Base-by-base conservation (phyloP, 208 protist genomes). In the Sergeia podlipaevii region DNA sequence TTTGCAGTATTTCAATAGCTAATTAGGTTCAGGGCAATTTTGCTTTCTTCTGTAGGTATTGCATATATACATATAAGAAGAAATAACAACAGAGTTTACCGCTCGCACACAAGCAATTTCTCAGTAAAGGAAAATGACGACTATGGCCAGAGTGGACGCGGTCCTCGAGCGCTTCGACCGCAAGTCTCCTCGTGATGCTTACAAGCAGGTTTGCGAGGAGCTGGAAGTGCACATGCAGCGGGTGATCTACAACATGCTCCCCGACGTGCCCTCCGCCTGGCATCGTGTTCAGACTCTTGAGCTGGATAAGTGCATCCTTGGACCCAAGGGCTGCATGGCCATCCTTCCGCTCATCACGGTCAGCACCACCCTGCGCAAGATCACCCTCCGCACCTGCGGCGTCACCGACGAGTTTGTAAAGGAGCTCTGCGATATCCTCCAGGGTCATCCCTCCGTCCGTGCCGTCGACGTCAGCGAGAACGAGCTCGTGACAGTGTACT, bases 161-260 rank as follows among this genome's bases (percentile, higher is more conserved):
- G 72, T 57, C 48, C 67, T 92, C 27, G 69, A 67, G 63, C 74
- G 74, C 30, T 92, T 92, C 65, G 66, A 86, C 37, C 64, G 84
- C 20, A 88, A 86, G 65, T 87, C 80, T 2, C 84, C 84, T 2
- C 80, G 78, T 26, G 77, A 87, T 42, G 71, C 67, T 56, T 92
- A 92, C 68, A 74, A 72, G 32, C 74, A 92, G 53, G 56, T 86
- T 26, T 92, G 84, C 56, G 77, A 80, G 36, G 84, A 92, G 39
- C 70, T 82, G 33, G 49, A 60, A 17, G 72, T 92, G 26, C 76
- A 82, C 63, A 57, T 64, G 47, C 84, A 92, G 70, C 70, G 70
- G 17, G 56, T 71, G 11, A 57, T 92, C 42, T 77, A 64, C 54
- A 43, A 52, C 4, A 18, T 65, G 13, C 73, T 92, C 33, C 80